Base-by-base conservation (phyloP, 176 grass and related monocot species). In the Puya raimondii region DNA sequence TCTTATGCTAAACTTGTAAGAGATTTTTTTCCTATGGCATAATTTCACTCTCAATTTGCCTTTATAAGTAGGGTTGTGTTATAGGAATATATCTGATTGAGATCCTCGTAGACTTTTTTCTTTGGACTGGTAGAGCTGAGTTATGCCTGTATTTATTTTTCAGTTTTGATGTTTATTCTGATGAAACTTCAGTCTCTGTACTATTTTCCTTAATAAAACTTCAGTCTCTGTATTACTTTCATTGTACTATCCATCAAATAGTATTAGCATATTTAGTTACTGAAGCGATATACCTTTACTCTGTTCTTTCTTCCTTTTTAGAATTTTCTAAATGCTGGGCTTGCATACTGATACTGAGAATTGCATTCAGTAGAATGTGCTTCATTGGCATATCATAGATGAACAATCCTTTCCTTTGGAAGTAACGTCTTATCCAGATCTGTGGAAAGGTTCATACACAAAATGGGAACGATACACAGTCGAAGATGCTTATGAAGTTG, bases 371-470 rank as follows among this genome's bases (percentile, higher is more conserved):
- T 97, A 97, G 93, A 97, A 92, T 68, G 89, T 97, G 87, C 89
- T 92, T 83, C 93, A 97, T 76, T 97, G 93, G 93, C 93, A 97
- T 85, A 92, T 97, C 73, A 88, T 97, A 83, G 89, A 97, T 49
- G 84, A 90, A 51, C 64, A 97, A 83, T 89, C 93, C 50, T 97
- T 97, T 72, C 93, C 93, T 4, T 84, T 97, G 72, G 89, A 97
- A 79, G 80, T 97, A 59, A 84, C 86, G 23, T 92, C 93, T 58
- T 92, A 88, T 72, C 93, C 89, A 70, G 78, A 97, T 65, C 79
- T 97, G 63, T 97, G 89, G 93, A 81, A 86, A 76, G 89, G 89
- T 71, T 90, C 93, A 52, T 97, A 90, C 75, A 76, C 86, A 42
- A 92, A 90, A 77, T 83, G 68, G 23, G 93, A 97, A 69, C 80